Conservation (phyloP, 2,329 filamentous ascomycete species). For the Colletotrichum chrysophilum region DNA sequence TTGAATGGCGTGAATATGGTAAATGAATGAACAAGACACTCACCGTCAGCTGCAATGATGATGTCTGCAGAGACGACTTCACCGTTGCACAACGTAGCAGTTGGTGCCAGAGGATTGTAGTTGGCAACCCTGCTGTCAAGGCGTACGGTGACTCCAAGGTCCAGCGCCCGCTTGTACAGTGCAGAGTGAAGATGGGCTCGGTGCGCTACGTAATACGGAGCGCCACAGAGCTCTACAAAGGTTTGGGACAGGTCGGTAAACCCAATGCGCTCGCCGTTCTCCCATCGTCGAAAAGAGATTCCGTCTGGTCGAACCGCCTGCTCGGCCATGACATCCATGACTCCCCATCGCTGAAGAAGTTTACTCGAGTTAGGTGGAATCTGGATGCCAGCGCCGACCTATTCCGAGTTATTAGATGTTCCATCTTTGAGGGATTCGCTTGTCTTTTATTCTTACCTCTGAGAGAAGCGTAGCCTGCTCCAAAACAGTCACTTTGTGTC, state of each 20-base stretch:
- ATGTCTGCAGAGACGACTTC: slow-evolving; percentile 31
- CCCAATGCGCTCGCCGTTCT: slow-evolving; percentile 29
- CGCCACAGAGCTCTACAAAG: slow-evolving; percentile 30
- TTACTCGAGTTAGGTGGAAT: slow-evolving; percentile 24
- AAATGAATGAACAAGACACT: background rate
- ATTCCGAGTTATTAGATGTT: background rate
- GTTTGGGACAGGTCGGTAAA: slow-evolving; percentile 23
- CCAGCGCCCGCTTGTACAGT: slow-evolving; percentile 30
- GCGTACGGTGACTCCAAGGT: slow-evolving; percentile 28
- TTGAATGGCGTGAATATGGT: background rate
- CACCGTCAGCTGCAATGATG: slow-evolving; percentile 41
- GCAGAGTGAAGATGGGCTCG: slow-evolving; percentile 39
- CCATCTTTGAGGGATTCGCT: background rate
- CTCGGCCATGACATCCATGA: slow-evolving; percentile 25
- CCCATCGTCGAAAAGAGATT: slow-evolving; percentile 29
- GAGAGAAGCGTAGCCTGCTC: slow-evolving; percentile 16
- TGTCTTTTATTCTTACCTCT: background rate
- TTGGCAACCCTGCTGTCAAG: slow-evolving; percentile 27
- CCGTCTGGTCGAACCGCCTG: slow-evolving; percentile 24
- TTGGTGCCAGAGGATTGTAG: slow-evolving; percentile 26
- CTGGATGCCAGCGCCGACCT: slow-evolving; percentile 25
- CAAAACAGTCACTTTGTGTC: slow-evolving; percentile 18
- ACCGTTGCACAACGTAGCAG: slow-evolving; percentile 27
- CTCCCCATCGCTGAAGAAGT: slow-evolving; percentile 23
- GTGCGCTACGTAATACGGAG: slow-evolving; percentile 38